Evolutionary conservation across 768 basidiomycete species (phyloP), one percentile per base, ranked within the genome.

Genomic region (Clavulina sp.): DNA sequence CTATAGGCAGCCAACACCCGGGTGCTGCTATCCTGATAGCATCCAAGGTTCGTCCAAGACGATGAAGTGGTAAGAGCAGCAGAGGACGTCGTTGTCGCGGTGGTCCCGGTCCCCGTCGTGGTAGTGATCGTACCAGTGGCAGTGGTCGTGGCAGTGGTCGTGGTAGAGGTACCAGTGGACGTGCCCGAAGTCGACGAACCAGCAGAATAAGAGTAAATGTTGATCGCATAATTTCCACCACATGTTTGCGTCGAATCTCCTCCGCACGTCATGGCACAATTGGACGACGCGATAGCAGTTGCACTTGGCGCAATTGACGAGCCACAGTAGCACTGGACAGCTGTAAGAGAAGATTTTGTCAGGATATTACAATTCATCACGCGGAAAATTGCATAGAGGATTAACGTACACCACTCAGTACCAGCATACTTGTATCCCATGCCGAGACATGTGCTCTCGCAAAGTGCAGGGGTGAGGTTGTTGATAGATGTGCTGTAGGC

Each of bases 271-370:
- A 21, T 13, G 21, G 13, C 21, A 1, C 36, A 38, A 21, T 38
- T 21, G 13, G 36, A 13, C 36, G 36, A 38, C 1, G 36, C 13
- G 21, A 21, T 21, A 21, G 36, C 21, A 13, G 36, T 13, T 38
- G 13, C 26, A 21, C 29, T 30, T 21, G 51, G 34, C 16, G 33
- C 21, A 21, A 52, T 47, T 4, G n/a, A n/a, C n/a, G n/a, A n/a
- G n/a, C 53, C 52, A 38, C 53, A 54, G 47, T 47, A 54, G 36
- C 53, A 54, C 18, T 52, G 34, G n/a, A 38, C 28, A 3, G 50
- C 53, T 9, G 51, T 44, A 21, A 21, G 13, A 38, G 13, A 38
- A 38, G 21, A 38, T 38, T n/a, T n/a, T n/a, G n/a, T n/a, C n/a
- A n/a, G n/a, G n/a, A n/a, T n/a, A n/a, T n/a, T n/a, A n/a, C n/a